These are phyloP conservation scores for Alternaria gaisen DNA, from an alignment of 2,329 filamentous ascomycete species.

Conservation along the genomic window DNA sequence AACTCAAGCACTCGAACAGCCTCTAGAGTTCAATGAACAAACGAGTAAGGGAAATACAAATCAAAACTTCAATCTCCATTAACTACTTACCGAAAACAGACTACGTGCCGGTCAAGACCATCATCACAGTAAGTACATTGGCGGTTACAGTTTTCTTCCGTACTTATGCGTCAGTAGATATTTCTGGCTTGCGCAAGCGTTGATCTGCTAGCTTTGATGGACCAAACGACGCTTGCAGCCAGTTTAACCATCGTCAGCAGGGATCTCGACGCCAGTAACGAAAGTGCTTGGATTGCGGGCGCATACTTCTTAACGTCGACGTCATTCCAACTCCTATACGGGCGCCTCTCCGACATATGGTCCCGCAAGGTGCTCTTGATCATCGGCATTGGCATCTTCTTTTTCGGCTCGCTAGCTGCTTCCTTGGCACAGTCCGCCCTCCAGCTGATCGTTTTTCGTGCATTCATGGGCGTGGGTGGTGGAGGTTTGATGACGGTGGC, in stretches of 20 bases:
- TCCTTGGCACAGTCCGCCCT: conserved; percentile 63
- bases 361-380: conserved; percentile 58
- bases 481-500: conserved; percentile 64
- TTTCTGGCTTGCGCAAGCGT: conserved; percentile 36
- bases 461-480: conserved; percentile 67
- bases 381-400: conserved; percentile 57
- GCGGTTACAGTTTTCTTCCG: neutral
- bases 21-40: conserved; percentile 29
- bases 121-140: conserved; percentile 24
- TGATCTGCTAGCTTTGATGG: conserved; percentile 32
- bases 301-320: conserved; percentile 67
- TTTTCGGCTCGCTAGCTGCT: conserved; percentile 65
- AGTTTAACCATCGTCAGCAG: conserved; percentile 30
- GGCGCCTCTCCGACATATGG: conserved; percentile 69
- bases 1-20: neutral
- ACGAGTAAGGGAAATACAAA: conserved; percentile 16
- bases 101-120: conserved; percentile 31
- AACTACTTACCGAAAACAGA: conserved; percentile 3
- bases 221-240: conserved; percentile 35
- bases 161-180: conserved; percentile 22
- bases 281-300: conserved; percentile 66
- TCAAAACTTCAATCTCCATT: neutral
- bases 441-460: conserved; percentile 67
- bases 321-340: conserved; percentile 71
- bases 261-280: conserved; percentile 53